phyloP scores from a whole-genome alignment of 805 yeast genomes.

The Aciculoconidium aculeatum region DNA sequence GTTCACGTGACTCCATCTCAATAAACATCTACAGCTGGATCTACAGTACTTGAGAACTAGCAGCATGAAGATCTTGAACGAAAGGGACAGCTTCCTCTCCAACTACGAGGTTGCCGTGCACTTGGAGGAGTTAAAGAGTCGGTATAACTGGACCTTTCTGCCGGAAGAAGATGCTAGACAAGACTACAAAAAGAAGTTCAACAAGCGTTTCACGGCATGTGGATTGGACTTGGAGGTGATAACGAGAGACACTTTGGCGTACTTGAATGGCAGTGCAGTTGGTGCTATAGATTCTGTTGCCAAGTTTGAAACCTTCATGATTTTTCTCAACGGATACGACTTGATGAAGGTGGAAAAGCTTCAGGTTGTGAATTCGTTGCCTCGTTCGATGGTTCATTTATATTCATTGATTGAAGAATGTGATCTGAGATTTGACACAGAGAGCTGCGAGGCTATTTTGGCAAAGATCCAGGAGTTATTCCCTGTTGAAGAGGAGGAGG shows the following conservation, averaged over 20 bases:
- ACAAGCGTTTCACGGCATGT: slow-evolving; percentile 31
- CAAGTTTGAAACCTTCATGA: slow-evolving; percentile 34
- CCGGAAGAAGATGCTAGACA: slow-evolving; percentile 21
- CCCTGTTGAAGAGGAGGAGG: slow-evolving; percentile 37
- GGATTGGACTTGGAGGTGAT: slow-evolving; percentile 45
- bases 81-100: slow-evolving; percentile 55
- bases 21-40: no score
- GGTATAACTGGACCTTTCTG: slow-evolving; percentile 42
- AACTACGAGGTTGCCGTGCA: slow-evolving; percentile 61
- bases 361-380: slow-evolving; percentile 77
- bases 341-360: slow-evolving; percentile 79
- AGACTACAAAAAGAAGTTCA: slow-evolving; percentile 20
- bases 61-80: slow-evolving; percentile 35
- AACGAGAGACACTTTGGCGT: slow-evolving; percentile 42
- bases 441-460: slow-evolving; percentile 54
- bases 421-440: slow-evolving; percentile 76
- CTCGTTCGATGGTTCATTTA: slow-evolving; percentile 71
- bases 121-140: slow-evolving; percentile 41
- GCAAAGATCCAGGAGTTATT: slow-evolving; percentile 48
- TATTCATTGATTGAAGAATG: slow-evolving; percentile 87
- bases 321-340: slow-evolving; percentile 41
- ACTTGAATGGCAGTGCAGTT: slow-evolving; percentile 27
- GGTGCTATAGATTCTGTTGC: slow-evolving; percentile 16
- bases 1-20: slow-evolving; percentile 1
- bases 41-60: slow-evolving; percentile 1